Base-by-base conservation (phyloP, 1,284 basidiomycete species). In the Irpex sp. region DNA sequence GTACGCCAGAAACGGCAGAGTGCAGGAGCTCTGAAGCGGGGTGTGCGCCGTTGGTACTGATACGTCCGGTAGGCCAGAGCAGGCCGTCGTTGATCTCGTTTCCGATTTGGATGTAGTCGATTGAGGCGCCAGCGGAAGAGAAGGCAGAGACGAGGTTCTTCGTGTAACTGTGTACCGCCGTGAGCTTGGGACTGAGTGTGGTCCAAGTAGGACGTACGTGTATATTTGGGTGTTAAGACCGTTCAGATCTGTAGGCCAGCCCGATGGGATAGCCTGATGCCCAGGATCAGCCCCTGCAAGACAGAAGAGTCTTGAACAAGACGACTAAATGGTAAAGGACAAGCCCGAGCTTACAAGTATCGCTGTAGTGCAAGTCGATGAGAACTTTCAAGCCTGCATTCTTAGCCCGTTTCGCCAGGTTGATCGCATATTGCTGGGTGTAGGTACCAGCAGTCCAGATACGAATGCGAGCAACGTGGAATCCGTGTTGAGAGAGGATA, bases 81-180 rank as follows among this genome's bases (percentile, higher is more conserved):
- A 88, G 73, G 7, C 86, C 86, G 66, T 82, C 77, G 72, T 85
- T 86, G 66, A 86, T 87, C 72, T 87, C 85, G 67, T 87, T 86
- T 13, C 85, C 85, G 66, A 86, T 79, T 81, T 86, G 70, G 15
- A 62, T 49, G 36, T 63, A 61, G 60, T 81, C 76, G 63, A 84
- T 80, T 1, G 85, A 80, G 0, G 82, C 85, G 34, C 85, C 85
- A 68, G 86, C 82, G 19, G 75, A 75, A 0, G 74, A 66, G 73
- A 87, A 87, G 2, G 80, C 72, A 21, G 77, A 72, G 37, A 87
- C 84, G 36, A 87, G 70, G 59, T 77, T 76, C 61, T 78, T 70
- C 0, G 85, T 87, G 69, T 87, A 87, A 8, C 84, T 85, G 66
- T 7, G 47, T 21, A 37, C 7, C 26, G 6, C 21, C 47, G 9